Conservation (phyloP, 2,329 filamentous ascomycete genomes). For the Daldinia sp. region DNA sequence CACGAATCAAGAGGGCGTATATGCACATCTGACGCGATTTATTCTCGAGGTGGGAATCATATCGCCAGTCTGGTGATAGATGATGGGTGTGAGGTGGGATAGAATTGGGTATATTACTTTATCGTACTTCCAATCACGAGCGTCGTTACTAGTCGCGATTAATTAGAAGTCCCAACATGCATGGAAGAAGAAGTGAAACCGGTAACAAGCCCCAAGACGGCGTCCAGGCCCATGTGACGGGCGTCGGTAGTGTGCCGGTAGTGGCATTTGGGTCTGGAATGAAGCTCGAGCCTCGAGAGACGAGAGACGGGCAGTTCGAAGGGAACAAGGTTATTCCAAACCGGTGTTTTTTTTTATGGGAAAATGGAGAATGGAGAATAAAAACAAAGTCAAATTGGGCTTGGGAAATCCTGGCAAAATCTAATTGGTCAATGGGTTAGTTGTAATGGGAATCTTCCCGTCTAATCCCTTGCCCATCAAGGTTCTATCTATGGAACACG, state of each 20-base stretch:
- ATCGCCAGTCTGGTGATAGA: not conserved
- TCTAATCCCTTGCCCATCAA: not conserved
- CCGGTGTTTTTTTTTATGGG: conserved; percentile 8
- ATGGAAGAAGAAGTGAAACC: not conserved
- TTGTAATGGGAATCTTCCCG: not conserved
- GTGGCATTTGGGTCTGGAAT: not conserved
- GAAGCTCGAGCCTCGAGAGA: not conserved
- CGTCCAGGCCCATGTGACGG: not conserved
- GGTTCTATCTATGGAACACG: not conserved
- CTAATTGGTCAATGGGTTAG: conserved; percentile 23
- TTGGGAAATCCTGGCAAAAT: not conserved
- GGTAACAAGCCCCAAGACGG: not conserved
- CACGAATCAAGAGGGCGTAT: not conserved
- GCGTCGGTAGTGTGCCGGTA: not conserved
- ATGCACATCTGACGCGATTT: not conserved
- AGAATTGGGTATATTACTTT: not conserved
- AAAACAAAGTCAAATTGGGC: not conserved
- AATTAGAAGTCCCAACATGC: not conserved
- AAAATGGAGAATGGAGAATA: not conserved
- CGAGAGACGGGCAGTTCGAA: not conserved
- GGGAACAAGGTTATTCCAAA: conserved; percentile 38
- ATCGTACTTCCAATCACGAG: not conserved
- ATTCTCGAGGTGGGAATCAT: not conserved
- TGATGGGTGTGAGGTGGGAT: not conserved
- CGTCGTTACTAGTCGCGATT: not conserved